These are phyloP conservation scores for Diaporthe caulivora DNA, from an alignment of 2,329 filamentous ascomycete species.

Conservation along the genomic window DNA sequence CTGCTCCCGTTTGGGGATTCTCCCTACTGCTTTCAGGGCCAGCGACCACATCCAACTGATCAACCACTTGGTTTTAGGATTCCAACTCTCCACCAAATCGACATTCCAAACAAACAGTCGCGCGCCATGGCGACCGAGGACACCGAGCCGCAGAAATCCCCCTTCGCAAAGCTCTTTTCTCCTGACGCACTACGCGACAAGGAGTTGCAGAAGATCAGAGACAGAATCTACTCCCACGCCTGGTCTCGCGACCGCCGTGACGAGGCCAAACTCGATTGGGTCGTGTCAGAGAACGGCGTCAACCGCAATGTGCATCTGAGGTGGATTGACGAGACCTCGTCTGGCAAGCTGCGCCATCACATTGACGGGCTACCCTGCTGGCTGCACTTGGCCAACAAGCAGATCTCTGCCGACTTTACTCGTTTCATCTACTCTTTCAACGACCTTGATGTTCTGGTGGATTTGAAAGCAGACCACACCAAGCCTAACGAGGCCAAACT, in stretches of 20 bases:
- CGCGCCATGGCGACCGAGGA: slow-evolving; percentile 1
- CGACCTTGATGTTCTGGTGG: slow-evolving; percentile 33
- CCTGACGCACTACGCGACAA: neutral
- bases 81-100: neutral
- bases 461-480: slow-evolving; percentile 35
- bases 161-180: slow-evolving; percentile 32
- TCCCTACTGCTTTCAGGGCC: neutral
- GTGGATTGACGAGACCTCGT: neutral
- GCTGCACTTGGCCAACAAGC: slow-evolving; percentile 36
- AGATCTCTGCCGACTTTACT: slow-evolving; percentile 36
- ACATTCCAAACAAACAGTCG: neutral
- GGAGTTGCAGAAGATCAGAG: slow-evolving; percentile 23
- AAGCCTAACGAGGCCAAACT: slow-evolving; percentile 8
- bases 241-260: slow-evolving; percentile 37
- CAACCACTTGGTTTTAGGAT: neutral
- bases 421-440: slow-evolving; percentile 37
- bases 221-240: slow-evolving; percentile 34
- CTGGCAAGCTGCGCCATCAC: neutral
- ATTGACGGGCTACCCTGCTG: slow-evolving; percentile 2
- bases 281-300: slow-evolving; percentile 37
- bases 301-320: slow-evolving; percentile 36
- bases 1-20: neutral
- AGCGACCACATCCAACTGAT: neutral
- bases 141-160: neutral
- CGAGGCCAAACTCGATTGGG: slow-evolving; percentile 31